phyloP scores from a whole-genome alignment of 2,329 filamentous ascomycete species.

The Fusarium algeriense region DNA sequence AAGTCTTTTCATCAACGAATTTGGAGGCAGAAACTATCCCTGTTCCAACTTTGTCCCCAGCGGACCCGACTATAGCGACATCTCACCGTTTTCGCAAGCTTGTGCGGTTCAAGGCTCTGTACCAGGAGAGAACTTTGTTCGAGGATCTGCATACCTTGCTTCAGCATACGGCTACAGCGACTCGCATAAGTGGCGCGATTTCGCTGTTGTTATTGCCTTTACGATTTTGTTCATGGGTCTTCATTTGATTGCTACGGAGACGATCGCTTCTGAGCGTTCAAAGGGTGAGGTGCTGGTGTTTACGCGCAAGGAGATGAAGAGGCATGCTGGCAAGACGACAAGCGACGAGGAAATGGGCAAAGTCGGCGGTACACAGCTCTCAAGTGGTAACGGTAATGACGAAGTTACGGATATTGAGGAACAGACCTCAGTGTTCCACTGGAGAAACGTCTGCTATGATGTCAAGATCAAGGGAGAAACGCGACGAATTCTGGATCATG shows the following conservation, averaged over 20 bases:
- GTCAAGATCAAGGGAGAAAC: slow-evolving; percentile 75
- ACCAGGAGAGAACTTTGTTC: slow-evolving; percentile 32
- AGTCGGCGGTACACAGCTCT: slow-evolving; percentile 49
- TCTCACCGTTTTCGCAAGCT: slow-evolving; percentile 15
- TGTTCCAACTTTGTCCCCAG: slow-evolving; percentile 58
- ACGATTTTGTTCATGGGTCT: slow-evolving; percentile 38
- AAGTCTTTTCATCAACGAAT: slow-evolving; percentile 73
- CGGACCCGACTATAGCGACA: slow-evolving; percentile 34
- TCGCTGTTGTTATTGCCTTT: slow-evolving; percentile 39
- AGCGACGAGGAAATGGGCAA: slow-evolving; percentile 21
- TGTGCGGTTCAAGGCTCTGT: slow-evolving; percentile 27
- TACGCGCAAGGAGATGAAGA: slow-evolving; percentile 40
- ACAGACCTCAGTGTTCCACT: slow-evolving; percentile 69
- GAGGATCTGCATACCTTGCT: slow-evolving; percentile 27
- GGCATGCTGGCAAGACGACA: slow-evolving; percentile 63
- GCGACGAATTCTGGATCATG: slow-evolving; percentile 74
- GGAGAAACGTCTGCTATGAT: slow-evolving; percentile 78
- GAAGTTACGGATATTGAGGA: slow-evolving; percentile 35
- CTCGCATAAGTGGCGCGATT: slow-evolving; percentile 42
- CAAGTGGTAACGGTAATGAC: slow-evolving; percentile 68
- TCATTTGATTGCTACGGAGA: slow-evolving; percentile 37
- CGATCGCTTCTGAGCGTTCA: slow-evolving; percentile 37
- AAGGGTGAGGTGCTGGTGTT: slow-evolving; percentile 43
- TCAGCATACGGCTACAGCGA: slow-evolving; percentile 29
- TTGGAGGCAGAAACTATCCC: slow-evolving; percentile 59